Evolutionary conservation across 352 stramenopile genomes (phyloP).

Genomic region (Phytophthora pinifolia): DNA sequence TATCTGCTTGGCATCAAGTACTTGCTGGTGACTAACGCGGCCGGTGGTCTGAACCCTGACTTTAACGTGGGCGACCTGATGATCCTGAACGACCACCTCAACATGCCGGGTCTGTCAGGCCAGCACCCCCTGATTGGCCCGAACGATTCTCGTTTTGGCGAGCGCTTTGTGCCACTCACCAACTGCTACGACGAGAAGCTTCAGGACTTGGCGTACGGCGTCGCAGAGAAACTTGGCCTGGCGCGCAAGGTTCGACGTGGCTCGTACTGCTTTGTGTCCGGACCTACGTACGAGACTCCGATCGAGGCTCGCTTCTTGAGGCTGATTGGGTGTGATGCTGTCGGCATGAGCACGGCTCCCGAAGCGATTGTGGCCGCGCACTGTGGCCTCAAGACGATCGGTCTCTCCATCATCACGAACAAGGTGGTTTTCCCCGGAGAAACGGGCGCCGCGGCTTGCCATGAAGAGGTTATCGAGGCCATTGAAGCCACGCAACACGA

Average conservation of each 20-base stretch:
- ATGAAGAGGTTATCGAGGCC: slow-evolving; percentile 93
- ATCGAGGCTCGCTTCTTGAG: slow-evolving; percentile 92
- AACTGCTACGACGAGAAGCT: slow-evolving; percentile 92
- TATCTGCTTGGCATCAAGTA: slow-evolving; percentile 93
- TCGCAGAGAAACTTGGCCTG: slow-evolving; percentile 76
- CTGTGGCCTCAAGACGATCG: slow-evolving; percentile 93
- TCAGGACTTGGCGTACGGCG: slow-evolving; percentile 67
- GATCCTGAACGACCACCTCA: slow-evolving; percentile 94
- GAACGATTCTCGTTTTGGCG: slow-evolving; percentile 93
- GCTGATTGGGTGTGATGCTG: slow-evolving; percentile 87
- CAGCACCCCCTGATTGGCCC: slow-evolving; percentile 92
- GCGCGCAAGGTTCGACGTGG: slow-evolving; percentile 75
- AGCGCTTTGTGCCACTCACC: slow-evolving; percentile 91
- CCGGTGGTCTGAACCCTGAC: slow-evolving; percentile 90
- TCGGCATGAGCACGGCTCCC: slow-evolving; percentile 96
- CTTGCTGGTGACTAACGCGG: slow-evolving; percentile 95
- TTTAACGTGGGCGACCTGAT: slow-evolving; percentile 96
- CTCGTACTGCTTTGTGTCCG: slow-evolving; percentile 95
- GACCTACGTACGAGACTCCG: slow-evolving; percentile 95
- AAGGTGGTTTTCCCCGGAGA: slow-evolving; percentile 77
- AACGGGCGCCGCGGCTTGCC: slow-evolving; percentile 68
- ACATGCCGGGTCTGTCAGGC: slow-evolving; percentile 89
- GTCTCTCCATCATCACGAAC: slow-evolving; percentile 96
- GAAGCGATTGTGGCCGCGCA: slow-evolving; percentile 95
- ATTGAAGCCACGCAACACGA: slow-evolving; percentile 45